Conservation (phyloP, 768 basidiomycete genomes). For the Naganishia kalamii region DNA sequence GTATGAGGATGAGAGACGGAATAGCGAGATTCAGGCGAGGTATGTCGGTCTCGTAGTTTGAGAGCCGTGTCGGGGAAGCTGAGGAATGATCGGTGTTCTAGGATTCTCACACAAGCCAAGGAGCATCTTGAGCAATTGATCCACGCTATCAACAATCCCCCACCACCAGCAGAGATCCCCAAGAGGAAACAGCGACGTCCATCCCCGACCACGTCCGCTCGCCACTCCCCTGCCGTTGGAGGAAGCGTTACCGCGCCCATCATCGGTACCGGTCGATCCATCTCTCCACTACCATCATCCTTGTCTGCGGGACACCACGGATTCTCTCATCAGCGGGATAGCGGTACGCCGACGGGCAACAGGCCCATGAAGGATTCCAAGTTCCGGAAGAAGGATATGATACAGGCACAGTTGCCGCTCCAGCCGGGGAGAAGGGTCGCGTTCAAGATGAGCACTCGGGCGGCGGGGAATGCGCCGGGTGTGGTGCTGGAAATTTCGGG, state of each 20-base stretch:
- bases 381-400: constrained; percentile 7
- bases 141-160: background rate
- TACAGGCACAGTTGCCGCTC: constrained; percentile 44
- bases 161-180: background rate
- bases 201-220: background rate
- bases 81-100: background rate
- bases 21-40: constrained; percentile 18
- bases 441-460: constrained; percentile 39
- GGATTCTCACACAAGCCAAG: constrained; percentile 7
- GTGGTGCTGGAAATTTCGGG: constrained; percentile 1
- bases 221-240: constrained; percentile 14
- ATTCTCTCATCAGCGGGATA: constrained; percentile 9
- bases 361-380: background rate
- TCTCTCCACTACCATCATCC: constrained; percentile 2
- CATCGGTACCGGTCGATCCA: background rate
- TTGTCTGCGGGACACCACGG: constrained; percentile 1
- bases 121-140: constrained; percentile 10
- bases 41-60: background rate
- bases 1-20: constrained; percentile 24
- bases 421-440: constrained; percentile 45
- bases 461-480: background rate
- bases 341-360: background rate
- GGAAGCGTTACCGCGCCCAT: background rate
- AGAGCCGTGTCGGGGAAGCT: constrained; percentile 1
- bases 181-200: constrained; percentile 9